Evolutionary conservation across 768 basidiomycete species (phyloP).

Genomic region (Hemileccinum impolitum): DNA sequence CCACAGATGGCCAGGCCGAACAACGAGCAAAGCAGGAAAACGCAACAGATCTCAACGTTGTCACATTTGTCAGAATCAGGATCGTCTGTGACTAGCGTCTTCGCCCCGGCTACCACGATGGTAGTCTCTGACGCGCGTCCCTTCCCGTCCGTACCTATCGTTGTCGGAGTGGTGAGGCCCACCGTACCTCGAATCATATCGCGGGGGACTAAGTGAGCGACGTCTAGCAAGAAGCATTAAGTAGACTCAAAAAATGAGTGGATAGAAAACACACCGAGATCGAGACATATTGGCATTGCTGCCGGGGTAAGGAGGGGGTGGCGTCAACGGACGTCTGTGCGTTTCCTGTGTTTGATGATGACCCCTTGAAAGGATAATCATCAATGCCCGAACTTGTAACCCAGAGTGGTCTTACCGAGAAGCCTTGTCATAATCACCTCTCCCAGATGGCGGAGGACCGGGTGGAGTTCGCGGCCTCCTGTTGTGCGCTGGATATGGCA

Average conservation of each 20-base stretch:
- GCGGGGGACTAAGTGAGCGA: conserved; percentile 67
- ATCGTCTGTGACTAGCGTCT: conserved; percentile 29
- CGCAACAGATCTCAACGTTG: conserved; percentile 5
- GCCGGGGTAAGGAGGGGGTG: conserved; percentile 50
- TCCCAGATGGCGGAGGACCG: conserved; percentile 51
- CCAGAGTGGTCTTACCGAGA: conserved; percentile 43
- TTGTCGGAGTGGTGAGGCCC: conserved; percentile 39
- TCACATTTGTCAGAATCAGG: conserved; percentile 11
- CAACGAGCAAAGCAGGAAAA: conserved; percentile 1
- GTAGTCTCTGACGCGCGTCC: conserved; percentile 38
- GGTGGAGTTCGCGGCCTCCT: conserved; percentile 54
- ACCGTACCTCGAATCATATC: conserved; percentile 50
- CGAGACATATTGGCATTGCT: conserved; percentile 40
- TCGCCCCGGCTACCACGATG: conserved; percentile 34
- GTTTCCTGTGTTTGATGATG: conserved; percentile 24
- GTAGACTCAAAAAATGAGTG: neutral
- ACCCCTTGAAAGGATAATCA: conserved; percentile 4
- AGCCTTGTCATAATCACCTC: conserved; percentile 62
- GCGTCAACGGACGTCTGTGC: conserved; percentile 52
- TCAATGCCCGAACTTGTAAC: neutral
- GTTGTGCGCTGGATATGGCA: conserved; percentile 41
- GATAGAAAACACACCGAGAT: conserved; percentile 33
- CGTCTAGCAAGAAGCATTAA: conserved; percentile 41
- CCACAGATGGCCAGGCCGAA: neutral
- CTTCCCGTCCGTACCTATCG: conserved; percentile 45